phyloP scores from a whole-genome alignment of 2,329 filamentous ascomycete species.

The Chaetomium sp. region DNA sequence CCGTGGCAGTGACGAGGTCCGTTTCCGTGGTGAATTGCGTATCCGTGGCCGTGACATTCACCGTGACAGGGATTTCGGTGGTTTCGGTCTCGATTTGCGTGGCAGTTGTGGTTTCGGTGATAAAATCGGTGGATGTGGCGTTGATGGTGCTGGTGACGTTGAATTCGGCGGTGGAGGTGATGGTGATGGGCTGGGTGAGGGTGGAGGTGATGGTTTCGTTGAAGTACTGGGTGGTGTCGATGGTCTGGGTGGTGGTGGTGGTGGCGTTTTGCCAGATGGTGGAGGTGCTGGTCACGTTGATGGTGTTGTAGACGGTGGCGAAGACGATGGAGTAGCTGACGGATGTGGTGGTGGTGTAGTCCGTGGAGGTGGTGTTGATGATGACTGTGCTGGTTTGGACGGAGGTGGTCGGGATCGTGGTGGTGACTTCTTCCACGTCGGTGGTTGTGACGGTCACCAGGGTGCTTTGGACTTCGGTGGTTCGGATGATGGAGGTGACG shows the following conservation, averaged over 20 bases:
- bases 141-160: conserved; percentile 4
- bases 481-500: conserved; percentile 5
- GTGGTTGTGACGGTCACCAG: conserved; percentile 7
- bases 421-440: neutral
- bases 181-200: conserved; percentile 1
- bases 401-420: conserved; percentile 5
- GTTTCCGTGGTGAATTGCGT: conserved; percentile 1
- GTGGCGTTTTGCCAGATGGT: conserved; percentile 15
- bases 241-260: conserved; percentile 2
- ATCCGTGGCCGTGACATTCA: neutral
- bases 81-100: neutral
- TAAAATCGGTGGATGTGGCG: conserved; percentile 3
- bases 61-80: neutral
- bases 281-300: conserved; percentile 13
- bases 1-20: conserved; percentile 1
- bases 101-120: neutral
- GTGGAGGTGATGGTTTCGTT: conserved; percentile 16
- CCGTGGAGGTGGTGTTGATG: conserved; percentile 10
- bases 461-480: conserved; percentile 7
- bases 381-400: conserved; percentile 10
- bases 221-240: conserved; percentile 10
- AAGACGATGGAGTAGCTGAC: conserved; percentile 17
- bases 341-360: conserved; percentile 9
- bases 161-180: conserved; percentile 2
- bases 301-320: conserved; percentile 18